Base-by-base conservation (phyloP, 768 basidiomycete species). In the Termitomyces sp. region DNA sequence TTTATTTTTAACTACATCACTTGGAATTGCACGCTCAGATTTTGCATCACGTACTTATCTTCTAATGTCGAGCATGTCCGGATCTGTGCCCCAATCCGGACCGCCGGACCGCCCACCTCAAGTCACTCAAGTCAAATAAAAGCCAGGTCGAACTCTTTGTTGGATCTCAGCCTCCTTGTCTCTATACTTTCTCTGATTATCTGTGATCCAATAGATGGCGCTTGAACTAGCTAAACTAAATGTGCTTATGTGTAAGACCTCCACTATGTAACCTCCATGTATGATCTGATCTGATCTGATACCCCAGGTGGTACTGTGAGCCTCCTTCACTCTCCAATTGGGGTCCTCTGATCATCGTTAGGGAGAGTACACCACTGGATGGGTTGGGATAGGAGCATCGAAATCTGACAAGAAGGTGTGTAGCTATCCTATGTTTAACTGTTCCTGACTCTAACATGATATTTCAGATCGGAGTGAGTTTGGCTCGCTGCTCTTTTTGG, bases 331-430 rank as follows among this genome's bases (percentile, higher is more conserved):
- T 8, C 26, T 20, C 10, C 3, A 42, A 47, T 57, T 36, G n/a
- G 53, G 18, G 52, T 22, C 14, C 14, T 39, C 27, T 45, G 32
- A 50, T 24, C 18, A 33, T 48, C 34, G 44, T 62, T 62, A 77
- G 85, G 91, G 91, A 43, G 92, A 95, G 77, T 96, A 96, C 70
- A 96, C 94, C 61, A 96, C 94, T 52, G 94, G 95, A 69, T 96
- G 91, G 91, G 93, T 91, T 10, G 86, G 85, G 13, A 84, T 89
- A 37, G 94, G 94, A n/a, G 92, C 91, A 43, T 95, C 93, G 16
- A 92, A 87, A 68, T 95, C 93, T 5, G 95, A 96, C 76, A 96
- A 96, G 76, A 97, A 94, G 82, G 92, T 89, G 56, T 55, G 76
- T 56, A 13, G 30, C 37, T 43, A 20, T 13, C 16, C 30, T 22